Evolutionary conservation across 2,329 filamentous ascomycete species (phyloP), one percentile per base, ranked within the genome.

Genomic region (Talaromyces amestolkiae): DNA sequence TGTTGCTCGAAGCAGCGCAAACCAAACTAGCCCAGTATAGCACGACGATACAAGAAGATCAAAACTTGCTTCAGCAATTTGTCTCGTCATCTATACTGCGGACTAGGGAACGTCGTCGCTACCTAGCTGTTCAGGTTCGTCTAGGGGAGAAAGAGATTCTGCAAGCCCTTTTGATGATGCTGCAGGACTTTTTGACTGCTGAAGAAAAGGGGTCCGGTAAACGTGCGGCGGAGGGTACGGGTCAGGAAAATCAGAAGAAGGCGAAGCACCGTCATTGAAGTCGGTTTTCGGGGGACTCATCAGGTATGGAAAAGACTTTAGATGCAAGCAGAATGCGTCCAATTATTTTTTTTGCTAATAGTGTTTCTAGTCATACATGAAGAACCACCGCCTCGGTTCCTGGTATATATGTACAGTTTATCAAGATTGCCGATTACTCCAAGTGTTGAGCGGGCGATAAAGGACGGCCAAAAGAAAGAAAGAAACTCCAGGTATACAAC

Each of bases 111-210:
- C 72, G 72, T 27, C 78, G 79, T 37, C 71, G 75, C 15, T 80
- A 77, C 51, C 90, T 91, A 87, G 91, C 91, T 0, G 72, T 88
- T 24, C 79, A 85, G 60, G 89, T 93, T 41, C 85, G 91, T 66
- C 77, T 88, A 2, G 91, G 91, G 15, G 91, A 94, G 77, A 92
- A 92, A 75, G 82, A 83, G 69, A 80, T 93, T 6, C 73, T 93
- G 27, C 77, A 81, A 64, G 82, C 87, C 71, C 81, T 87, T 1
- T 80, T 84, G 66, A 69, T 67, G 58, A 76, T 75, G 68, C 73
- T 81, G 39, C 69, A 73, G 60, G 65, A 70, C 8, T 68, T 72
- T 60, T 66, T 73, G 37, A 65, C 65, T 33, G n/a, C 33, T 17
- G 59, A 65, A 58, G 58, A 61, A 33, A 58, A 53, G 33, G 56